Percentiles rank a stretch among this genome's conserved stretches.
phyloP scores from a whole-genome alignment of 148 eudicot genomes.

The Chenopodium formosanum region DNA sequence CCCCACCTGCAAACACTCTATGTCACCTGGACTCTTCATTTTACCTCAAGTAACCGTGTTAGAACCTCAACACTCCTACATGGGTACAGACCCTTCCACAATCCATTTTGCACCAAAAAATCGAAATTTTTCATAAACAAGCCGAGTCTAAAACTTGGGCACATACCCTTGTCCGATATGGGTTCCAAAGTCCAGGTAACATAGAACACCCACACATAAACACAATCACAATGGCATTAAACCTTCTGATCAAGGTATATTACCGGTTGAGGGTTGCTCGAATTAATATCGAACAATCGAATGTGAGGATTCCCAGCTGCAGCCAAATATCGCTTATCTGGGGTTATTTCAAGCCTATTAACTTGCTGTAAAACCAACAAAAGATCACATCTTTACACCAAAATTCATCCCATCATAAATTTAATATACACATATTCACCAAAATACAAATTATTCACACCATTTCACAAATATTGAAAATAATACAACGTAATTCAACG shows the following conservation, averaged over 20 bases:
- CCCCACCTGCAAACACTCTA: background rate
- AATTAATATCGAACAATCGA: constrained; percentile 82
- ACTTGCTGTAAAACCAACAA: constrained; percentile 61
- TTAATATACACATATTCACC: constrained; percentile 1
- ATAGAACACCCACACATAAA: no score
- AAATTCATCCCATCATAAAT: background rate
- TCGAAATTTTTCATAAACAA: no score
- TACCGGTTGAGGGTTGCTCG: constrained; percentile 83
- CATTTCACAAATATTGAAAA: background rate
- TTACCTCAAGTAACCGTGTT: no score
- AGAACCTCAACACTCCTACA: no score
- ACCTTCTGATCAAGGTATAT: background rate
- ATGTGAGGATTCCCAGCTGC: constrained; percentile 97
- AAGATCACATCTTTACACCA: constrained; percentile 9
- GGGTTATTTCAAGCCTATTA: constrained; percentile 91
- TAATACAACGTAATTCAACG: background rate
- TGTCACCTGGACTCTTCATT: no score
- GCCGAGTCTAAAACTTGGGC: no score
- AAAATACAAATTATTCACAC: background rate
- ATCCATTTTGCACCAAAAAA: no score
- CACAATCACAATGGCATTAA: background rate
- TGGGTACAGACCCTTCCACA: no score
- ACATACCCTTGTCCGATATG: no score
- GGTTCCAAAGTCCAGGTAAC: no score
- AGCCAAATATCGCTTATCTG: constrained; percentile 82